Base-by-base conservation (phyloP, 495 filamentous ascomycete genomes). In the Friedmanniomyces endolithicus region DNA sequence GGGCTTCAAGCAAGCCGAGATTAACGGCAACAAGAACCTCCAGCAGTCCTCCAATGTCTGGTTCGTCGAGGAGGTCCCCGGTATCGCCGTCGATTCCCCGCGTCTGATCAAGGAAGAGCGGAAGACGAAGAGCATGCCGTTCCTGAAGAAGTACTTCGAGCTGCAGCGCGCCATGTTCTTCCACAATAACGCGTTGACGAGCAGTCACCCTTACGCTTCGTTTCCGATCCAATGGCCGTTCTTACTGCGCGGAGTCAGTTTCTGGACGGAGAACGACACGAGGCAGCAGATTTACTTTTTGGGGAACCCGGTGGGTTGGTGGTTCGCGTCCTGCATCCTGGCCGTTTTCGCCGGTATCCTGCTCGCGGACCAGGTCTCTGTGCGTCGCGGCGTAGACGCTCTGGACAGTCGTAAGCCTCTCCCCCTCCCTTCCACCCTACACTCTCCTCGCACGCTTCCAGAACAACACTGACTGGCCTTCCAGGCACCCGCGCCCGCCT, bases 1-100 rank as follows among this genome's bases (percentile, higher is more conserved):
- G 92, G 92, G 78, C 29, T 90, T 82, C 71, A 94, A 94, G 68
- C 92, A 98, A 65, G 89, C 94, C 58, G 92, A 98, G 68, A 96
- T 98, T 74, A 98, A 98, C 67, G 92, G 92, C 50, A 98, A 98
- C 79, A 98, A 98, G 80, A 94, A 95, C 69, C 71, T 94, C 48
- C 75, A 80, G 43, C 87, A 94, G 63, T 78, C 80, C 65, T 95
- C 88, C 68, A 98, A 98, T 66, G 74, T 95, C 59, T 98, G 92
- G 92, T 86, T 82, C 60, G 84, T 88, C 9, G 92, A 98, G 53
- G 86, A 90, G 57, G 87, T 97, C 50, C 83, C 88, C 12, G 88
- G 85, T 12, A 70, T 97, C 45, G 74, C 81, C 1, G 72, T 71
- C 19, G 83, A 88, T 62, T 77, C 75, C 57, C 75, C 76, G 3